A percentile compares a stretch with the other conserved stretches of the same genome.
Evolutionary conservation across 1,284 basidiomycete species (phyloP).

Genomic region (Coniferiporia sulphurascens): DNA sequence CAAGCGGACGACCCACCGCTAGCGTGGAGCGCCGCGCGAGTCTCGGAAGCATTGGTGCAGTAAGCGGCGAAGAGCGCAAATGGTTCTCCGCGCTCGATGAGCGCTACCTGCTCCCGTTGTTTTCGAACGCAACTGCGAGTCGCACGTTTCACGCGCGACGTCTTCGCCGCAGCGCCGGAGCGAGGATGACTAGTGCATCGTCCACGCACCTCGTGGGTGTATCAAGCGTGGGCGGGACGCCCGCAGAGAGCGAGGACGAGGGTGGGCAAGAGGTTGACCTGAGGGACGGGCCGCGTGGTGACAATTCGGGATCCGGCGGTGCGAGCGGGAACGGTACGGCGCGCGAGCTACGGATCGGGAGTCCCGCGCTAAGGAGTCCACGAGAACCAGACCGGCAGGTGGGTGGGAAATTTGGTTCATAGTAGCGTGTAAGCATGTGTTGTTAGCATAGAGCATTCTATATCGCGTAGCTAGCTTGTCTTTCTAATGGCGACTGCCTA

Average conservation of each 20-base stretch:
- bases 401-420: constrained; percentile 9
- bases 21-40: constrained; percentile 22
- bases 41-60: constrained; percentile 21
- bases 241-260: constrained; percentile 14
- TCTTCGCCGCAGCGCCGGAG: constrained; percentile 43
- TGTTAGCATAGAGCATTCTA: background rate
- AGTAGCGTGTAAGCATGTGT: background rate
- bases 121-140: constrained; percentile 91
- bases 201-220: background rate
- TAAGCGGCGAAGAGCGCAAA: constrained; percentile 56
- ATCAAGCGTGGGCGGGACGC: constrained; percentile 1
- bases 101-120: constrained; percentile 89
- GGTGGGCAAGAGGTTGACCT: constrained; percentile 14
- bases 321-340: constrained; percentile 8
- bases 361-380: constrained; percentile 16
- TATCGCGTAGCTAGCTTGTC: too few relatives aligned
- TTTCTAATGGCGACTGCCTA: too few relatives aligned
- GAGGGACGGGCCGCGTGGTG: background rate
- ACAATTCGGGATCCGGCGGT: too few relatives aligned
- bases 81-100: constrained; percentile 98
- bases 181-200: background rate
- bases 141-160: constrained; percentile 81
- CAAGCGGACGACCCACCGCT: constrained; percentile 22
- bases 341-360: constrained; percentile 9
- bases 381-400: constrained; percentile 7